phyloP scores from a whole-genome alignment of 1,284 basidiomycete species.

The Tausonia pullulans region DNA sequence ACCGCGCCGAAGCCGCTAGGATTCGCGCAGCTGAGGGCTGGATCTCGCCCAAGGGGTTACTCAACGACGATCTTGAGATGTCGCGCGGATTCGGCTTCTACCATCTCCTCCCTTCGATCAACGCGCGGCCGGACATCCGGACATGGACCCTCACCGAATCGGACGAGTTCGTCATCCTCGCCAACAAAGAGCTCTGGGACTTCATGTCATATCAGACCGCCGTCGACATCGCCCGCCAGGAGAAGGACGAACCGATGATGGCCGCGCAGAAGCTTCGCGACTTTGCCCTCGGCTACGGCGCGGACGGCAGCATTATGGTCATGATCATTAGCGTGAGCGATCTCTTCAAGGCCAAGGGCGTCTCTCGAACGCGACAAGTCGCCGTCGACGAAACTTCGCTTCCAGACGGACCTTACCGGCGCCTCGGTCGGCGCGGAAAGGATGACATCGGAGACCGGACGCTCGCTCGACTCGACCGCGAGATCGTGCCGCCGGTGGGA shows the following conservation, averaged over 20 bases:
- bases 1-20: slow-evolving; percentile 68
- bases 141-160: slow-evolving; percentile 62
- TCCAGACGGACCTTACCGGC: slow-evolving; percentile 34
- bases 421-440: slow-evolving; percentile 22
- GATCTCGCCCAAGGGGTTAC: slow-evolving; percentile 85
- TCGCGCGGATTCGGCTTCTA: slow-evolving; percentile 92
- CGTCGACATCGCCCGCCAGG: slow-evolving; percentile 86
- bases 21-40: slow-evolving; percentile 90
- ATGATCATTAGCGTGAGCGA: slow-evolving; percentile 87
- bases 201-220: slow-evolving; percentile 91
- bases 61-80: slow-evolving; percentile 78
- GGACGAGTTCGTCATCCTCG: slow-evolving; percentile 96
- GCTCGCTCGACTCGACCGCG: slow-evolving; percentile 54
- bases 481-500: slow-evolving; percentile 78
- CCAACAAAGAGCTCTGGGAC: slow-evolving; percentile 88
- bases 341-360: slow-evolving; percentile 47
- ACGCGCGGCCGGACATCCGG: slow-evolving; percentile 71
- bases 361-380: slow-evolving; percentile 16
- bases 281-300: slow-evolving; percentile 93
- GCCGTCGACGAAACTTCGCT: slow-evolving; percentile 43
- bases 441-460: slow-evolving; percentile 37
- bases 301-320: slow-evolving; percentile 89
- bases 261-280: slow-evolving; percentile 95
- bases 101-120: slow-evolving; percentile 81
- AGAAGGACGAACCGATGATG: slow-evolving; percentile 82